Evolutionary conservation across 2,329 filamentous ascomycete genomes (phyloP).

Genomic region (Pseudocercospora musae): DNA sequence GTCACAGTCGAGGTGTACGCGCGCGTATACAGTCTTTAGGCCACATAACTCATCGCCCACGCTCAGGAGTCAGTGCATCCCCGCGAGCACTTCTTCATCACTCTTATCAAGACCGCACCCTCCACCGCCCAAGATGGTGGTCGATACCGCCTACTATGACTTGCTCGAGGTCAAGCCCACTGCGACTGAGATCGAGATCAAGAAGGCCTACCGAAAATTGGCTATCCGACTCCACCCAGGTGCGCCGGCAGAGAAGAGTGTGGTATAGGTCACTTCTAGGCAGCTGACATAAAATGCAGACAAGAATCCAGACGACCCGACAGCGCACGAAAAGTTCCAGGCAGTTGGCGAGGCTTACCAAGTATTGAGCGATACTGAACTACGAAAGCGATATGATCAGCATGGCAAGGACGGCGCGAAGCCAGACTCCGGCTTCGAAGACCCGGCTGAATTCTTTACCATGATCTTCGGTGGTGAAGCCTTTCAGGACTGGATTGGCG

Average conservation of each 20-base stretch:
- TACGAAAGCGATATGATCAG: conserved; percentile 92
- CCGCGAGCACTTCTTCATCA: neutral
- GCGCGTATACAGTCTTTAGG: neutral
- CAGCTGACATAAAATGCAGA: conserved; percentile 52
- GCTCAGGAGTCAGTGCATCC: neutral
- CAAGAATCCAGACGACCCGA: conserved; percentile 96
- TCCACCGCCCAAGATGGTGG: conserved; percentile 63
- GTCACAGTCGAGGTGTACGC: neutral
- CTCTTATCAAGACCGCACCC: neutral
- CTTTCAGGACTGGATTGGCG: conserved; percentile 93
- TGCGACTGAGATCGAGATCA: conserved; percentile 90
- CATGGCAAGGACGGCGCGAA: conserved; percentile 93
- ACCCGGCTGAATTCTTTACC: conserved; percentile 95
- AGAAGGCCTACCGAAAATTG: conserved; percentile 88
- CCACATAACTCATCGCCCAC: neutral
- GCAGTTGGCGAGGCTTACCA: conserved; percentile 70
- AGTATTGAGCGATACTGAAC: conserved; percentile 81
- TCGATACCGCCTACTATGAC: conserved; percentile 95
- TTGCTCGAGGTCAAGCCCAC: conserved; percentile 73
- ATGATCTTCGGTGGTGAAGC: conserved; percentile 98
- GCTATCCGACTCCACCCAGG: conserved; percentile 88
- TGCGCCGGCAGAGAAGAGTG: conserved; percentile 2
- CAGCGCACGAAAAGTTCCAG: conserved; percentile 92
- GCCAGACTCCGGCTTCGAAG: conserved; percentile 85
- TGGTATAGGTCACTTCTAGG: neutral